A percentile compares a stretch with the other conserved stretches of the same genome.
Evolutionary conservation across 2,329 filamentous ascomycete species (phyloP).

Genomic region (Alternaria ethzedia): DNA sequence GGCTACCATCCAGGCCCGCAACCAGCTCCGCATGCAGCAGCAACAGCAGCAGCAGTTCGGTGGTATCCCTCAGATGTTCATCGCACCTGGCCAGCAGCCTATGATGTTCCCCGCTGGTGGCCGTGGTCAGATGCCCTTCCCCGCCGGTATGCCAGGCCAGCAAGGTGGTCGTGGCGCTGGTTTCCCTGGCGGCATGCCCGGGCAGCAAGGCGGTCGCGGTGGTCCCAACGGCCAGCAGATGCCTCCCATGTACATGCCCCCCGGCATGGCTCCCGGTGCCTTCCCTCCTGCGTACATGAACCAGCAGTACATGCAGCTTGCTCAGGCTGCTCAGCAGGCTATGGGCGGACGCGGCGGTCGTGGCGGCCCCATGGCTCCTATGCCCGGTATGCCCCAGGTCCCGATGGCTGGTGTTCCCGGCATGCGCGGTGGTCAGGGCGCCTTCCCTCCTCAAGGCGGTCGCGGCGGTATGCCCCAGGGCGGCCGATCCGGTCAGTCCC

Average conservation of each 20-base stretch:
- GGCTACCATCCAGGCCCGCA: constrained; percentile 98
- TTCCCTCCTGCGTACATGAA: constrained; percentile 81
- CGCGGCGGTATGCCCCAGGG: constrained; percentile 43
- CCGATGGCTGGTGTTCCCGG: constrained; percentile 62
- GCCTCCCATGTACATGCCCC: constrained; percentile 82
- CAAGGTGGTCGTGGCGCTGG: constrained; percentile 85
- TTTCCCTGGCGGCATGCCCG: constrained; percentile 80
- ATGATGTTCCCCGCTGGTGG: constrained; percentile 62
- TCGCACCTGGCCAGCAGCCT: constrained; percentile 80
- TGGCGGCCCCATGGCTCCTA: constrained; percentile 66
- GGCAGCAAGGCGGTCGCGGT: constrained; percentile 86
- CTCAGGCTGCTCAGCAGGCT: constrained; percentile 71
- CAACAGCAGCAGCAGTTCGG: constrained; percentile 71
- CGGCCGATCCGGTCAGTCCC: constrained; percentile 41
- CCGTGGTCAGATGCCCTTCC: constrained; percentile 68
- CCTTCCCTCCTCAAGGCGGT: constrained; percentile 49
- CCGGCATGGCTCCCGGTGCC: constrained; percentile 64
- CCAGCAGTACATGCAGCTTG: constrained; percentile 79
- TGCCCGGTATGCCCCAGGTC: constrained; percentile 74
- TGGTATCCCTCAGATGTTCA: constrained; percentile 78
- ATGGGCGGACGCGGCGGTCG: constrained; percentile 61
- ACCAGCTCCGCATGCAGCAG: constrained; percentile 98
- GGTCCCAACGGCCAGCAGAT: constrained; percentile 78
- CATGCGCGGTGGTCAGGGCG: constrained; percentile 50
- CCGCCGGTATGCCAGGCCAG: constrained; percentile 68